phyloP scores from a whole-genome alignment of 192 early-diverging fungal species.

The Dissophora ornata region DNA sequence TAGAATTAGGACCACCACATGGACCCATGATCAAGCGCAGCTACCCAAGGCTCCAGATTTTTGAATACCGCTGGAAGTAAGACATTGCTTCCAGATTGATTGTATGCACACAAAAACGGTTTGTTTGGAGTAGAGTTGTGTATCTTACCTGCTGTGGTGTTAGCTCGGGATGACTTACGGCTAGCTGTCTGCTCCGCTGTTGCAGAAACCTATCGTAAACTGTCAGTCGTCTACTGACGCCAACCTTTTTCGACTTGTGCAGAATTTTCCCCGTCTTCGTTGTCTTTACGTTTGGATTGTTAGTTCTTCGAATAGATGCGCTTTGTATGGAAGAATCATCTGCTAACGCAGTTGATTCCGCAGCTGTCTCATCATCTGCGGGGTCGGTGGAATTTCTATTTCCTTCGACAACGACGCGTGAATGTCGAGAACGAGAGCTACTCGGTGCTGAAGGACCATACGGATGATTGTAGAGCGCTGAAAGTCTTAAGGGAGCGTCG shows the following conservation, averaged over 20 bases:
- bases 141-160: conserved; percentile 37
- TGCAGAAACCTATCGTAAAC: conserved; percentile 41
- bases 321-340: background rate
- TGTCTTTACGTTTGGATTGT: conserved; percentile 32
- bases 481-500: no score
- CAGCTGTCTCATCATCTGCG: background rate
- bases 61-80: no score
- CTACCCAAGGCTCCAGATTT: no score
- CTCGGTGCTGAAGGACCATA: no score
- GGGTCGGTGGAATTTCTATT: background rate
- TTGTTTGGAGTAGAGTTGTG: no score
- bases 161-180: conserved; percentile 5
- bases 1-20: no score
- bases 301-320: conserved; percentile 10
- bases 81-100: no score
- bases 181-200: conserved; percentile 24
- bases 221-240: conserved; percentile 12
- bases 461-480: no score
- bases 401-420: no score
- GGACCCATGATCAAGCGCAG: conserved; percentile 8
- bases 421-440: no score
- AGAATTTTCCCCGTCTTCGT: conserved; percentile 49
- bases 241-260: conserved; percentile 19
- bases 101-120: no score
- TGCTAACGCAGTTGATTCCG: background rate